Evolutionary conservation across 352 stramenopile genomes (phyloP).

Genomic region (Globisporangium barbulae): DNA sequence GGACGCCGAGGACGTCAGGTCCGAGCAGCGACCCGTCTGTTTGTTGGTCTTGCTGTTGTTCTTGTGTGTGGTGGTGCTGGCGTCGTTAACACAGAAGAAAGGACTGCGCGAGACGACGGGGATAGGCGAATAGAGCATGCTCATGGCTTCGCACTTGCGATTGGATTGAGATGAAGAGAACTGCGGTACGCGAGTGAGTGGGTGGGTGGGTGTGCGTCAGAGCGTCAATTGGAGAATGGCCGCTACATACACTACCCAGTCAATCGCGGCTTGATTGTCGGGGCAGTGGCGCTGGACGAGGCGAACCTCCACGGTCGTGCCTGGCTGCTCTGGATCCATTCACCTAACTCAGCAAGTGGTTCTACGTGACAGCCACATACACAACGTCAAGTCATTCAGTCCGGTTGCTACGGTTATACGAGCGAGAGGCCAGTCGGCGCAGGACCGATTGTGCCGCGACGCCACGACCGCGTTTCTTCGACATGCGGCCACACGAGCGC

Average conservation of each 20-base stretch:
- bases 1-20: constrained; percentile 11
- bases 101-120: constrained; percentile 9
- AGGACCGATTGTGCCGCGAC: not conserved
- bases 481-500: not conserved
- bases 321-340: constrained; percentile 8
- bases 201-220: not conserved
- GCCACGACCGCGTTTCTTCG: not conserved
- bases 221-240: constrained; percentile 12
- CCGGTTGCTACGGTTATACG: not conserved
- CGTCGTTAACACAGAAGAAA: constrained; percentile 9
- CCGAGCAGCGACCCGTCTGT: constrained; percentile 7
- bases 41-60: not conserved
- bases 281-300: not conserved
- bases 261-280: not conserved
- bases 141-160: not conserved
- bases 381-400: not conserved
- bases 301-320: not conserved
- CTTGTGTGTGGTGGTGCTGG: not conserved
- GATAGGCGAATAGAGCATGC: constrained; percentile 5
- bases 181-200: not conserved
- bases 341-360: not conserved
- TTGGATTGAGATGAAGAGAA: not conserved
- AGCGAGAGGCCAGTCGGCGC: not conserved
- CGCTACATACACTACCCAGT: not conserved
- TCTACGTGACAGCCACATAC: not conserved